Conservation (phyloP, 306 rosid genomes). For the Corylus heterophylla region DNA sequence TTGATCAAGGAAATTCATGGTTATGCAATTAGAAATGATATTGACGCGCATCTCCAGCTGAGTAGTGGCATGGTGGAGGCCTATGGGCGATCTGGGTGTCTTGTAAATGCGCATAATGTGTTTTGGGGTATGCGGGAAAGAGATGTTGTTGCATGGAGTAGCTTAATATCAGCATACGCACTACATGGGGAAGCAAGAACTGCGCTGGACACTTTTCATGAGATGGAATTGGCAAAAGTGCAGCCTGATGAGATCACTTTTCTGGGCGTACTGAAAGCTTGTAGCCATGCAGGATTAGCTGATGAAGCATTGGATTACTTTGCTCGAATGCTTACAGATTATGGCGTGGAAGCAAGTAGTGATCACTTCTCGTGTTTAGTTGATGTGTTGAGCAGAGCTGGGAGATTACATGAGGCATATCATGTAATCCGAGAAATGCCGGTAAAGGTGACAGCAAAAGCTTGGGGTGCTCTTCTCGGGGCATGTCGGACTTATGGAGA, state of each 20-base stretch:
- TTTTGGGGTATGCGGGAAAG: slow-evolving; percentile 48
- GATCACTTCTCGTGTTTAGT: slow-evolving; percentile 82
- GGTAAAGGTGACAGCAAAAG: slow-evolving; percentile 68
- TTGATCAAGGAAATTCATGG: slow-evolving; percentile 75
- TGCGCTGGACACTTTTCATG: slow-evolving; percentile 49
- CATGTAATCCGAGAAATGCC: slow-evolving; percentile 66
- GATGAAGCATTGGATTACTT: slow-evolving; percentile 68
- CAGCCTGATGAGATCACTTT: slow-evolving; percentile 69
- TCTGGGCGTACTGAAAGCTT: slow-evolving; percentile 69
- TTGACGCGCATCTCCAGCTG: slow-evolving; percentile 50
- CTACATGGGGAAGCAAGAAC: slow-evolving; percentile 65
- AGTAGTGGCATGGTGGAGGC: slow-evolving; percentile 71
- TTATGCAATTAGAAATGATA: slow-evolving; percentile 50
- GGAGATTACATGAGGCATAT: slow-evolving; percentile 70
- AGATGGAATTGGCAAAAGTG: slow-evolving; percentile 57
- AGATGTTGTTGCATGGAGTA: slow-evolving; percentile 82
- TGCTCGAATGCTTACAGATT: slow-evolving; percentile 45
- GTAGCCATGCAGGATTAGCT: slow-evolving; percentile 72
- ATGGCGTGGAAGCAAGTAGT: slow-evolving; percentile 56
- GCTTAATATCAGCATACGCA: slow-evolving; percentile 67
- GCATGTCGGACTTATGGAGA: slow-evolving; percentile 74
- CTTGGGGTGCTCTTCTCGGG: slow-evolving; percentile 84
- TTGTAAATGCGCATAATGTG: slow-evolving; percentile 32
- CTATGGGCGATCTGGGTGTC: slow-evolving; percentile 72
- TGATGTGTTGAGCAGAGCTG: slow-evolving; percentile 75